A percentile compares a stretch with the other conserved stretches of the same genome.
Evolutionary conservation across 257 asterid species (phyloP).

Genomic region (Ilex asprella): DNA sequence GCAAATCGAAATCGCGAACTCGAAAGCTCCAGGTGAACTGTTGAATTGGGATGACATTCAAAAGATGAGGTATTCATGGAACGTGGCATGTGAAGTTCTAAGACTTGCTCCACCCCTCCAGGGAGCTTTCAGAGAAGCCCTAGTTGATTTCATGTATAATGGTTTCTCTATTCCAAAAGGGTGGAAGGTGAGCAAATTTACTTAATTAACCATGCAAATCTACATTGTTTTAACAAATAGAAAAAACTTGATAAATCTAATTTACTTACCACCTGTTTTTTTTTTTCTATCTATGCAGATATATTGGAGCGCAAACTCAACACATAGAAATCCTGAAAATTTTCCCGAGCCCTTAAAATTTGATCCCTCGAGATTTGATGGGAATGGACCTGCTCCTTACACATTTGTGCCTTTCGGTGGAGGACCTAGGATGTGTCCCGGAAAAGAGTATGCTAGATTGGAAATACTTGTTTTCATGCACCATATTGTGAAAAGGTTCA

Average conservation of each 20-base stretch:
- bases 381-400: conserved; percentile 51
- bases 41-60: conserved; percentile 1
- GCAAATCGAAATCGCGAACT: background rate
- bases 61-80: background rate
- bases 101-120: background rate
- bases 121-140: conserved; percentile 1
- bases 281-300: conserved; percentile 16
- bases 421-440: too few species aligned
- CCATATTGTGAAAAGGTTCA: conserved; percentile 19
- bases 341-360: conserved; percentile 43
- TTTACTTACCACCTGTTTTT: too few species aligned
- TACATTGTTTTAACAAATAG: too few species aligned
- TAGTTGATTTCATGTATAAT: background rate
- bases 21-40: background rate
- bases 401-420: conserved; percentile 32
- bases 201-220: too few species aligned
- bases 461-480: too few species aligned
- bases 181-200: background rate
- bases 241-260: too few species aligned
- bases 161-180: background rate
- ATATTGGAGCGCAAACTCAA: conserved; percentile 46
- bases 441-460: too few species aligned
- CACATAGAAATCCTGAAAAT: conserved; percentile 34
- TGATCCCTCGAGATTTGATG: conserved; percentile 55
- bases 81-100: background rate